Evolutionary conservation across 768 basidiomycete species (phyloP), one percentile per base, ranked within the genome.

Genomic region (Pisolithus tinctorius): DNA sequence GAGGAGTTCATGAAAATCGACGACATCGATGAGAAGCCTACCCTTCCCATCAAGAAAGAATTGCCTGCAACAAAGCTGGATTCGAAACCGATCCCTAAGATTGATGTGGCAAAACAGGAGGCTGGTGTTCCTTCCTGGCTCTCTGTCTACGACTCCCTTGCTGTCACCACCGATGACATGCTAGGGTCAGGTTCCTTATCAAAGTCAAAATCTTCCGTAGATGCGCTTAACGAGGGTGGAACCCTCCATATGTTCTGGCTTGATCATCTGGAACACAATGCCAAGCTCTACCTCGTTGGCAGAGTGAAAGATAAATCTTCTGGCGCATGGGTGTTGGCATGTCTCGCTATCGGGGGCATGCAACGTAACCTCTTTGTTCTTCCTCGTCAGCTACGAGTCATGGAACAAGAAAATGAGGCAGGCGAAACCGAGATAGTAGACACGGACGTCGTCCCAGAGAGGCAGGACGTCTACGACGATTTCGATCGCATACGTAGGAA

Each of bases 161-260:
- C 74, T 1, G 82, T 88, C 25, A 72, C 77, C 11, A 66, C 77
- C 4, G 75, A 82, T 26, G 88, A 88, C 20, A 71, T 75, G 1
- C 67, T 87, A 26, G 86, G 84, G 20, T 63, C 63, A 44, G 58
- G 67, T 25, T 58, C 63, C 6, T 13, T 73, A 71, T 25, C 67
- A 3, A 64, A 43, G 70, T 76, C 46, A 54, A 74, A 45, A 62
- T 61, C 63, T 63, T 68, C 74, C 20, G 57, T 82, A 6, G 77
- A 78, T 40, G 85, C 84, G 0, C 75, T 93, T 2, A 91, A 97
- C 61, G 70, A 79, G 4, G 92, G 96, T 56, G 93, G 91, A 1
- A 87, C 83, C 3, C 71, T 98, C 13, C 80, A 79, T 26, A 93
- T 99, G 74, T 99, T 86, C 74, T 99, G 96, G 96, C 74, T 97